Base-by-base conservation (phyloP, 306 rosid species). In the Sindora glabra region DNA sequence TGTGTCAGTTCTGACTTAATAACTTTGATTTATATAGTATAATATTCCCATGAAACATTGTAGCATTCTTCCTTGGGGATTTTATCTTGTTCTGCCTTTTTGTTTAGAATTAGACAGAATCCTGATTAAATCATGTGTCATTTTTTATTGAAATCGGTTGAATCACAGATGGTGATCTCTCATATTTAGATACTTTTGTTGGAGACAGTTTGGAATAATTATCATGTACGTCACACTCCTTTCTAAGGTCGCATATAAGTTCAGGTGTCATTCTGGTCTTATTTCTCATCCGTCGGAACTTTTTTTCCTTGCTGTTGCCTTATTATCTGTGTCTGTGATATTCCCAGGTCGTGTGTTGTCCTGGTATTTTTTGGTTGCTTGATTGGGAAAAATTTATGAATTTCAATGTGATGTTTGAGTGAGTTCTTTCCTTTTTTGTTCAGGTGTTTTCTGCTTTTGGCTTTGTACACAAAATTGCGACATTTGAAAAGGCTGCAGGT, bases 371-470 rank as follows among this genome's bases (percentile, higher is more conserved):
- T 23, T 17, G 42, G 23, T 16, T 47, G n/a, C 33, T 48, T 36
- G 19, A 42, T 33, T 46, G 40, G 30, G 40, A 8, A 58, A 44
- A 19, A 46, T 29, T 29, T 9, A 36, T n/a, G n/a, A n/a, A n/a
- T 68, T 47, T 51, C 29, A 44, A 33, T 70, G 18, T 42, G 68
- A 52, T 48, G 6, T 40, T 24, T 38, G 59, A 50, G 48, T 56
- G 17, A 62, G 59, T 42, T 49, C 29, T 67, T 36, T 59, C 8
- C 48, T 53, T 24, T 33, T 70, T 71, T 72, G 40, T 46, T 50
- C 76, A 89, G 96, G 95, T 89, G 52, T 89, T 89, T 70, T 89
- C 96, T 67, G 95, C 96, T 19, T 89, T 89, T 62, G 96, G 96
- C 33, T 83, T 89, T 77, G 95, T 89, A 61, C 94, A 89, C 73